phyloP scores from a whole-genome alignment of 208 protist species.

The Porcisia hertigi region DNA sequence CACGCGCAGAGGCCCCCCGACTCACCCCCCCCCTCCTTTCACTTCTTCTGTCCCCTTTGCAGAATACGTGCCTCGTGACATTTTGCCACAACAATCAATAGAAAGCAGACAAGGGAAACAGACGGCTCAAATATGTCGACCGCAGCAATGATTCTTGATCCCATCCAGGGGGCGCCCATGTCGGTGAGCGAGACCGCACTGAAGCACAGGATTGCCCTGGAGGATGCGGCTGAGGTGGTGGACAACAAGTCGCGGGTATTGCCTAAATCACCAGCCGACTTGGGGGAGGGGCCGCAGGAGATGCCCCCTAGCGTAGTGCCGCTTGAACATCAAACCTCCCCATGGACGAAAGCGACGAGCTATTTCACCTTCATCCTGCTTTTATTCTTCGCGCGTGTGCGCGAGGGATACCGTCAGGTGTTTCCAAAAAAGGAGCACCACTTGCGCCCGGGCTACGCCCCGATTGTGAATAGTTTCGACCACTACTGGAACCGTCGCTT shows the following conservation, averaged over 20 bases:
- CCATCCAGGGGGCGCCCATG: slow-evolving; percentile 11
- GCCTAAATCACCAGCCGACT: slow-evolving; percentile 19
- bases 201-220: slow-evolving; percentile 24
- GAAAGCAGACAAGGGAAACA: neutral
- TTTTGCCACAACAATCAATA: neutral
- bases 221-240: slow-evolving; percentile 22
- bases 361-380: slow-evolving; percentile 70
- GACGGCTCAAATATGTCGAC: slow-evolving; percentile 7
- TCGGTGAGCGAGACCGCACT: slow-evolving; percentile 23
- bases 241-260: slow-evolving; percentile 30
- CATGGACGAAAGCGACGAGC: slow-evolving; percentile 44
- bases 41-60: neutral
- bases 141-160: slow-evolving; percentile 15
- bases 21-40: neutral
- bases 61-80: neutral
- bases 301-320: slow-evolving; percentile 10
- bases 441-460: slow-evolving; percentile 88
- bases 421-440: slow-evolving; percentile 36
- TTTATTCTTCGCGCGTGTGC: slow-evolving; percentile 46
- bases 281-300: slow-evolving; percentile 6
- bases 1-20: neutral
- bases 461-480: slow-evolving; percentile 95
- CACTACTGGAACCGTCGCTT: slow-evolving; percentile 94
- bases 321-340: slow-evolving; percentile 44
- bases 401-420: slow-evolving; percentile 59